Base-by-base conservation (phyloP, 257 asterid genomes). In the Nyctanthes arbortristis region DNA sequence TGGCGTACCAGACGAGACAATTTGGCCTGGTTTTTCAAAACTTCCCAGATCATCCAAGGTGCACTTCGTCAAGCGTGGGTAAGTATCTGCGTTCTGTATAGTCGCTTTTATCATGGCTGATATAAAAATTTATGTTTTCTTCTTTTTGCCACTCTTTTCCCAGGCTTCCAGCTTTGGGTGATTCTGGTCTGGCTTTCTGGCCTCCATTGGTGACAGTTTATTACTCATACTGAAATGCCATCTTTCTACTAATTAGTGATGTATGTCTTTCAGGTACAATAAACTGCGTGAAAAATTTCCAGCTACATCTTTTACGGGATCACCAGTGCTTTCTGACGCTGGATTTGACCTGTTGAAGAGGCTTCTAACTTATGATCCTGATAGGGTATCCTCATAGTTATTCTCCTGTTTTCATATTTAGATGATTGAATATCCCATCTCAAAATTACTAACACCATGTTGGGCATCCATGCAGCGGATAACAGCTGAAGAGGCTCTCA, bases 141-240 rank as follows among this genome's bases (percentile, higher is more conserved):
- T 81, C 65, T 76, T 84, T 84, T 82, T 85, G 83, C 82, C 80
- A 73, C 87, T 92, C 85, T 82, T 83, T 90, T 87, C 89, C 98
- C 88, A 86, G 92, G 92, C 93, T 73, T 86, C 91, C 93, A 77
- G 88, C 92, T 87, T 86, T 86, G 89, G 91, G 91, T 85, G 96
- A 89, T 78, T 79, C 91, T 89, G 93, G 87, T 84, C 77, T 81
- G 94, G 89, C 88, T 81, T 84, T 83, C 94, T 71, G 79, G 94
- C 88, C 80, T 81, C 75, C 75, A 10, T 73, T 81, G 80, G 80
- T 78, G 86, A 73, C 85, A 77, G 30, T 78, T 65, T 77, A 68
- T 70, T 68, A 69, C 66, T 28, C 24, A 12, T 63, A 65, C 14
- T 65, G 33, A 45, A n/a, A 25, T 77, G 54, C 70, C 77, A 47